Evolutionary conservation across 1,139 yeast species (phyloP).

Genomic region (Pichia sp.): DNA sequence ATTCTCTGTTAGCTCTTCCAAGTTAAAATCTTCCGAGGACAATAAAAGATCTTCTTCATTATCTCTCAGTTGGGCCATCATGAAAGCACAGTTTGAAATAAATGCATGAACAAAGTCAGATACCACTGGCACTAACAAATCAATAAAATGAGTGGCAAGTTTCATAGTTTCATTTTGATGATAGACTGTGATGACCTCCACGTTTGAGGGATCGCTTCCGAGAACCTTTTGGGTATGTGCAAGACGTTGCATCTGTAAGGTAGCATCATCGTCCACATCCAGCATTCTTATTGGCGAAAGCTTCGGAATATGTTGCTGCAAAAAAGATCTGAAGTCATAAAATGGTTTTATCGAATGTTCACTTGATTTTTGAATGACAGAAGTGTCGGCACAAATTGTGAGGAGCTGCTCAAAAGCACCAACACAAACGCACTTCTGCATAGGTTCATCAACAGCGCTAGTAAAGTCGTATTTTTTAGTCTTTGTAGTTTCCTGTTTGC

Average conservation of each 20-base stretch:
- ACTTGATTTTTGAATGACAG: conserved; percentile 26
- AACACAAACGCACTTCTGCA: conserved; percentile 44
- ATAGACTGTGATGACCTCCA: conserved; percentile 23
- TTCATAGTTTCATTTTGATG: conserved; percentile 28
- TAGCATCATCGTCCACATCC: conserved; percentile 34
- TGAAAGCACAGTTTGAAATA: conserved; percentile 67
- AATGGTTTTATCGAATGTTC: conserved; percentile 27
- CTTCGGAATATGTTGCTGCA: conserved; percentile 61
- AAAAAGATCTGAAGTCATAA: conserved; percentile 61
- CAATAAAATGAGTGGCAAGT: conserved; percentile 26
- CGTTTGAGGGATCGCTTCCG: conserved; percentile 16
- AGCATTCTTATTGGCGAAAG: conserved; percentile 39
- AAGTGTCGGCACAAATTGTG: conserved; percentile 62
- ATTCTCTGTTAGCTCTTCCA: conserved; percentile 56
- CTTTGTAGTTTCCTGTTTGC: conserved; percentile 38
- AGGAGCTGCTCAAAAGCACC: conserved; percentile 82
- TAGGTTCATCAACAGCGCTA: conserved; percentile 41
- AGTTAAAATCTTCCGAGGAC: conserved; percentile 40
- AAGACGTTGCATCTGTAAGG: conserved; percentile 19
- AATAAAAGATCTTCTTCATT: conserved; percentile 78
- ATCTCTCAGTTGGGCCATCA: conserved; percentile 73
- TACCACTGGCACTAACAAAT: conserved; percentile 29
- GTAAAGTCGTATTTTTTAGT: conserved; percentile 35
- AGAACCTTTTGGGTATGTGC: conserved; percentile 18
- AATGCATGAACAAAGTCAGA: conserved; percentile 54